Conservation (phyloP, 2,329 filamentous ascomycete species). For the Spiromastix sp. region DNA sequence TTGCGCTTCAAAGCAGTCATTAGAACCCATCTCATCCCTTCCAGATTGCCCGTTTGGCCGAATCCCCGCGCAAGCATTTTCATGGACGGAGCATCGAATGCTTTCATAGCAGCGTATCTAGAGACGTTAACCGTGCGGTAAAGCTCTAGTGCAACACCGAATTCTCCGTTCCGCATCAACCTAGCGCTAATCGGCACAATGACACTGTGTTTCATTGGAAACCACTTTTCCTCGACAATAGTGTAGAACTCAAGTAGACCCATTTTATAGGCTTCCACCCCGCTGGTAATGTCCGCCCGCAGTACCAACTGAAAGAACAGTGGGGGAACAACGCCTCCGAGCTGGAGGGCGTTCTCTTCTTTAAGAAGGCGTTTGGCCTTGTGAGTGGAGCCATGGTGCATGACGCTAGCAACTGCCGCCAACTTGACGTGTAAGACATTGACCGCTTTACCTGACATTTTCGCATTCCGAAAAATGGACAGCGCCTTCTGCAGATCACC, state of each 20-base stretch:
- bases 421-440: conserved; percentile 26
- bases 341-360: conserved; percentile 17
- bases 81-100: conserved; percentile 28
- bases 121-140: conserved; percentile 27
- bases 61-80: conserved; percentile 29
- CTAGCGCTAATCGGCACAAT: conserved; percentile 18
- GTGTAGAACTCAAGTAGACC: conserved; percentile 30
- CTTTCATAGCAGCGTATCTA: conserved; percentile 21
- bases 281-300: conserved; percentile 13
- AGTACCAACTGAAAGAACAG: conserved; percentile 27
- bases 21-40: conserved; percentile 32
- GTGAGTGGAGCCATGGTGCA: conserved; percentile 20
- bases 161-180: conserved; percentile 18
- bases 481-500: conserved; percentile 25
- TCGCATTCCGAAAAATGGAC: conserved; percentile 21
- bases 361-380: conserved; percentile 25
- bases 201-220: conserved; percentile 28
- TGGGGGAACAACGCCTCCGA: conserved; percentile 18
- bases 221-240: conserved; percentile 20
- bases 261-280: conserved; percentile 22
- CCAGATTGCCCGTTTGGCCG: conserved; percentile 17
- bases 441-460: conserved; percentile 19
- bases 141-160: conserved; percentile 22
- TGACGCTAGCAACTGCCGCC: conserved; percentile 25
- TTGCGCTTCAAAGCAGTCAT: conserved; percentile 25